phyloP scores from a whole-genome alignment of 1,284 basidiomycete species.

The Papiliotrema flavescens region DNA sequence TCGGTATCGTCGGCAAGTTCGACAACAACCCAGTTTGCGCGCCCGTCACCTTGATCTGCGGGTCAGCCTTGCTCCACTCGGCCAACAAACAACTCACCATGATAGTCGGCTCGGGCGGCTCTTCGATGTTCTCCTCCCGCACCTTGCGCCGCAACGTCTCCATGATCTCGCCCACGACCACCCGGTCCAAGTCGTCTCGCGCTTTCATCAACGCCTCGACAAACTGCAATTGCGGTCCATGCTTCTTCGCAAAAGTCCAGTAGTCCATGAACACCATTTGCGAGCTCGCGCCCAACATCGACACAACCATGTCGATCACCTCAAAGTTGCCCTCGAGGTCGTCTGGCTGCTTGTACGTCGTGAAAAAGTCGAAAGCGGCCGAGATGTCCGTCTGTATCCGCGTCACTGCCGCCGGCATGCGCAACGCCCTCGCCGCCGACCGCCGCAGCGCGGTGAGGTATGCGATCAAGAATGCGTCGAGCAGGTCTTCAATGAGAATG shows the following conservation, averaged over 20 bases:
- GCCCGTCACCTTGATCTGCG: slow-evolving; percentile 5
- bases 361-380: slow-evolving; percentile 76
- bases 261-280: slow-evolving; percentile 93
- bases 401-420: slow-evolving; percentile 77
- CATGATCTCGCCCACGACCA: slow-evolving; percentile 85
- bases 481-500: slow-evolving; percentile 84
- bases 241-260: slow-evolving; percentile 92
- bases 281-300: slow-evolving; percentile 82
- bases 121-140: slow-evolving; percentile 74
- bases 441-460: slow-evolving; percentile 87
- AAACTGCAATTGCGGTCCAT: slow-evolving; percentile 89
- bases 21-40: background rate
- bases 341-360: slow-evolving; percentile 68
- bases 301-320: slow-evolving; percentile 78
- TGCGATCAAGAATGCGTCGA: slow-evolving; percentile 84
- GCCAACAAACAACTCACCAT: slow-evolving; percentile 56
- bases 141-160: slow-evolving; percentile 89
- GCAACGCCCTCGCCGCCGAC: slow-evolving; percentile 66
- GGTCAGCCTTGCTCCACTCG: background rate
- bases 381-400: slow-evolving; percentile 78
- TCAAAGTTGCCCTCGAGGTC: slow-evolving; percentile 82
- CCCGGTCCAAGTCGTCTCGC: slow-evolving; percentile 84
- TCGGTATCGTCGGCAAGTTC: slow-evolving; percentile 22
- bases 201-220: slow-evolving; percentile 86
- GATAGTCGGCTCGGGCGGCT: slow-evolving; percentile 57